These are phyloP conservation scores for Limnanthes douglasii DNA, from an alignment of 345 rosid genomes.

Conservation along the genomic window DNA sequence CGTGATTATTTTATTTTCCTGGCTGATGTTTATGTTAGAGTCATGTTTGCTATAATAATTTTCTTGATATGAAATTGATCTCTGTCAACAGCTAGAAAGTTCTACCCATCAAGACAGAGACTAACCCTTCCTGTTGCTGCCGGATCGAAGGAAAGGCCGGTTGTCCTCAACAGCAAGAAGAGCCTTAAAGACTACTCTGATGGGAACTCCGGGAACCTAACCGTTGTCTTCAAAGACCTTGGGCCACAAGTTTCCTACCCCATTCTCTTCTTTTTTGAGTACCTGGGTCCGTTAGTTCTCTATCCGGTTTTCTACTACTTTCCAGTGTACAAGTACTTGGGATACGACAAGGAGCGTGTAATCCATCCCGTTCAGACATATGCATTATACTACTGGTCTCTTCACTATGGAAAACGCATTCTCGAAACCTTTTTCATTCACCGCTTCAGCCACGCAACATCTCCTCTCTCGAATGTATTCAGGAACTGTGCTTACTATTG, in stretches of 20 bases:
- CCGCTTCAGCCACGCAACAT: constrained; percentile 89
- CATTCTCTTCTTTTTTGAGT: constrained; percentile 90
- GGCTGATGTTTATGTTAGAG: no score
- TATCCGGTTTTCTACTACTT: constrained; percentile 84
- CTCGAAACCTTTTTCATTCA: constrained; percentile 93
- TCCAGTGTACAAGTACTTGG: constrained; percentile 66
- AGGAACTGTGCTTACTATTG: constrained; percentile 93
- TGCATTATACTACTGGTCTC: constrained; percentile 88
- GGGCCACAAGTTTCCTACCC: constrained; percentile 95
- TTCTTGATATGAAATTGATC: no score
- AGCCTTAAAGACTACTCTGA: constrained; percentile 56
- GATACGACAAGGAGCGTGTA: constrained; percentile 44
- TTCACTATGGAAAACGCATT: constrained; percentile 92
- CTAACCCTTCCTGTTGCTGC: constrained; percentile 67
- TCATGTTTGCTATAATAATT: no score
- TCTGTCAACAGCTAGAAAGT: constrained; percentile 53
- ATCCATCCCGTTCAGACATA: constrained; percentile 83
- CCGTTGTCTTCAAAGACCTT: constrained; percentile 79
- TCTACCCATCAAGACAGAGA: constrained; percentile 93
- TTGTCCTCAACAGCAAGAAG: constrained; percentile 50
- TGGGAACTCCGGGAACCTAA: constrained; percentile 38
- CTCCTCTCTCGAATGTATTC: constrained; percentile 84
- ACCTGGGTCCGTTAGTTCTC: constrained; percentile 78
- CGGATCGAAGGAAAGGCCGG: constrained; percentile 69
- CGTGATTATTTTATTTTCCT: no score